Evolutionary conservation across 805 yeast species (phyloP).

Genomic region (Starmerella stigmatis): DNA sequence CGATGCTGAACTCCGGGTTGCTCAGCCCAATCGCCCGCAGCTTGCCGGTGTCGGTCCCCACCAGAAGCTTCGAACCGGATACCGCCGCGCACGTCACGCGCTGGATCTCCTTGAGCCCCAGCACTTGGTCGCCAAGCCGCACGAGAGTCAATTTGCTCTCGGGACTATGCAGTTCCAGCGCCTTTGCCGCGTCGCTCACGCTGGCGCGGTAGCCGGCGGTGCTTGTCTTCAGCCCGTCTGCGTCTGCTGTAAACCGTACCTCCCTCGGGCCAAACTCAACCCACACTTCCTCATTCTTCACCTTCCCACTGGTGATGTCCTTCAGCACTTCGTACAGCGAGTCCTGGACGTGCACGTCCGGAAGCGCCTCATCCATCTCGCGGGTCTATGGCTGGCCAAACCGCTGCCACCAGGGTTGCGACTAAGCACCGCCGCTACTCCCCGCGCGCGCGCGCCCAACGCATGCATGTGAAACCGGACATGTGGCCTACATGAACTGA

Average conservation of each 20-base stretch:
- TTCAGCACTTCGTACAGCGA: slow-evolving; percentile 37
- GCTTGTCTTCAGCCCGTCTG: slow-evolving; percentile 13
- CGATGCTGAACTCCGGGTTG: slow-evolving; percentile 13
- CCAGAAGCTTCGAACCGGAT: slow-evolving; percentile 1
- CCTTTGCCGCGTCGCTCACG: slow-evolving; percentile 12
- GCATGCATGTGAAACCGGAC: too few relatives aligned
- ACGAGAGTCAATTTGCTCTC: neutral
- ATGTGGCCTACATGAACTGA: too few relatives aligned
- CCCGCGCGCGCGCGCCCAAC: too few relatives aligned
- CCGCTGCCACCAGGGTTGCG: too few relatives aligned
- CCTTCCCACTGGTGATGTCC: slow-evolving; percentile 30
- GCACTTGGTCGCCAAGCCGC: slow-evolving; percentile 5
- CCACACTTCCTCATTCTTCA: slow-evolving; percentile 36
- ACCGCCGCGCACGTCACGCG: slow-evolving; percentile 14
- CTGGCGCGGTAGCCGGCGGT: slow-evolving; percentile 19
- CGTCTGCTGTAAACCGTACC: slow-evolving; percentile 18
- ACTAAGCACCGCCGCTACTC: too few relatives aligned
- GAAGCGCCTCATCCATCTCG: slow-evolving; percentile 6
- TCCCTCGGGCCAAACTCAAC: slow-evolving; percentile 24
- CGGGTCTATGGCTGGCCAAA: neutral
- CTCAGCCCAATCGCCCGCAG: slow-evolving; percentile 1
- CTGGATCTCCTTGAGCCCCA: slow-evolving; percentile 1
- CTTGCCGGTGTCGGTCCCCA: slow-evolving; percentile 14
- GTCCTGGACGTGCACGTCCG: slow-evolving; percentile 35
- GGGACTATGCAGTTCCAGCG: slow-evolving; percentile 16